Evolutionary conservation across 1,284 basidiomycete genomes (phyloP), one percentile per base, ranked within the genome.

Genomic region (Leccinum pseudoinsigne): DNA sequence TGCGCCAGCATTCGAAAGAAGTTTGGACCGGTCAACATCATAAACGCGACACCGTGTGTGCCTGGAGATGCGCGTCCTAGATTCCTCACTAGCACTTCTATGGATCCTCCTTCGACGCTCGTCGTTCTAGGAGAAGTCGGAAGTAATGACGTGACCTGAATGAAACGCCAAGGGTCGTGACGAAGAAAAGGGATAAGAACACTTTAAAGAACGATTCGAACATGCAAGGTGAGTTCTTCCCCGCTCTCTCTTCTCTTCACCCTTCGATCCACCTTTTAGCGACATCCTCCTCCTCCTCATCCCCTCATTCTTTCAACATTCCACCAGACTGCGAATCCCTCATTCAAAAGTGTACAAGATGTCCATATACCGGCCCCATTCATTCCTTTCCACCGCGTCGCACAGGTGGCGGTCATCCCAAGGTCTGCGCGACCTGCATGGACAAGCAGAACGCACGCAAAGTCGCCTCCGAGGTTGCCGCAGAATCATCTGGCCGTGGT

Each of bases 401-500:
- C 62, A 72, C 71, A 0, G 74, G 74, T 54, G 66, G 65, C 2
- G 72, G 72, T 28, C 58, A 76, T 45, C 73, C 70, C 62, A 73
- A 73, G 51, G 72, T 76, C 58, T 76, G 74, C 56, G 60, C 72
- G 4, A 21, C 63, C 31, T 76, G 74, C 51, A 73, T 73, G 72
- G 74, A 76, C 40, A 73, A 76, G 61, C 72, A 73, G 62, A 74
- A 72, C 51, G 71, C 73, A 51, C 74, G 74, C 36, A 76, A 74
- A 38, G 71, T 72, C 2, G 74, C 73, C 18, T 72, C 73, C 23
- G 71, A 72, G 56, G 60, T 73, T 40, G 73, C 68, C n/a, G 66
- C 69, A 16, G 74, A 73, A 34, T 60, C 68, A 1, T 73, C 74
- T n/a, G 69, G 71, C 6, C 72, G 73, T 63, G 68, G 71, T n/a